Base-by-base conservation (phyloP, 805 yeast genomes). In the Starmera caribaea region DNA sequence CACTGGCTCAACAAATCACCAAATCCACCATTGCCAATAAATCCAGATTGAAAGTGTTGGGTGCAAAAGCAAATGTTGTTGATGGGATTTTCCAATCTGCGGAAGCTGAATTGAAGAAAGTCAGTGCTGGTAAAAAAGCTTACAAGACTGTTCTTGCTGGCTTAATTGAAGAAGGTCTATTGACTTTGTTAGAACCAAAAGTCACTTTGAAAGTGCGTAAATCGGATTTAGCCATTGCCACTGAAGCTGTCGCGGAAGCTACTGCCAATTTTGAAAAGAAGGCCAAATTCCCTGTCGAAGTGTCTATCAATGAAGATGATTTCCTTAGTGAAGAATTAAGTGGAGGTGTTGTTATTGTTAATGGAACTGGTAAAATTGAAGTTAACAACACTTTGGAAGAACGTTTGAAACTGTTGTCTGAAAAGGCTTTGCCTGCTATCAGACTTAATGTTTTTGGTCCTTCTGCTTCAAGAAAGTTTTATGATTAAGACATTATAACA, bases 1-100 rank as follows among this genome's bases (percentile, higher is more conserved):
- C 87, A 28, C 78, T 92, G 62, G 84, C 90, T 34, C 97, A 92
- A 65, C 97, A 92, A 68, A 90, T 92, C 60, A 78, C 89, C 54
- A 88, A 87, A 68, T 89, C 97, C 27, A 90, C 96, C 40, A 83
- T 92, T 58, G 88, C 90, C 48, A 92, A 92, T 73, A 88, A 92
- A 69, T 85, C 95, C 48, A 81, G 98, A 66, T 81, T 92, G 60
- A 83, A 88, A 68, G 79, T 90, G 30, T 76, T 92, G 51, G 73
- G 83, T 14, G 85, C 95, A 41, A 86, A 89, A 58, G 95, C 90
- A 57, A 78, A 79, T 50, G 77, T 86, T 12, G 68, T 92, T 52
- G 77, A 76, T 46, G 78, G 72, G 16, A 78, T 92, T 46, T 84
- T 89, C 52, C 80, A 76, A 40, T 74, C 66, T 11, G 83, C 97